A percentile compares a stretch with the other conserved stretches of the same genome.
These are phyloP conservation scores for Aureobasidium sp. DNA, from an alignment of 2,329 filamentous ascomycete genomes.

Conservation along the genomic window DNA sequence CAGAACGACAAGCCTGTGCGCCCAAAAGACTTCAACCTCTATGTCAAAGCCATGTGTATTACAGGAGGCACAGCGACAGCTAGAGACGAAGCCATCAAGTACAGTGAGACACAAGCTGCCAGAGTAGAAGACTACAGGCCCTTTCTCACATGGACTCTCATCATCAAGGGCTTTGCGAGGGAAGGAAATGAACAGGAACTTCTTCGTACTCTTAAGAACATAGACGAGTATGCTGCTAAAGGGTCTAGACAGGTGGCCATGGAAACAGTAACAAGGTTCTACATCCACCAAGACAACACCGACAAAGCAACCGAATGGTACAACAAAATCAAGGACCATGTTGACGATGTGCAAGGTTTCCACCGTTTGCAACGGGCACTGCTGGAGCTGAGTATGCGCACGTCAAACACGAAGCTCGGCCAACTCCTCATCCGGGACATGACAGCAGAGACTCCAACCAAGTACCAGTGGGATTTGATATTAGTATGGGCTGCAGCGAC, in stretches of 20 bases:
- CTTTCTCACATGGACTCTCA: constrained; percentile 21
- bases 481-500: constrained; percentile 67
- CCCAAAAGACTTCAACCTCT: background rate
- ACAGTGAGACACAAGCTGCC: background rate
- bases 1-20: too few relatives aligned
- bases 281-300: constrained; percentile 48
- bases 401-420: constrained; percentile 53
- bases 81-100: background rate
- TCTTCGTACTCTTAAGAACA: constrained; percentile 44
- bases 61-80: background rate
- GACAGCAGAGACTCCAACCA: constrained; percentile 22
- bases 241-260: background rate
- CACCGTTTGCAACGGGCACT: background rate
- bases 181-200: constrained; percentile 53
- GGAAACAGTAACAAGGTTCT: constrained; percentile 43
- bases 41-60: background rate
- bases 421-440: constrained; percentile 45
- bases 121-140: background rate
- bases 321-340: constrained; percentile 42
- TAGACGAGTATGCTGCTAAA: constrained; percentile 30
- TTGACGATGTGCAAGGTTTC: constrained; percentile 11
- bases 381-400: constrained; percentile 24
- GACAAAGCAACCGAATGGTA: constrained; percentile 62
- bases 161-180: constrained; percentile 48
- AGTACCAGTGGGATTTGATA: constrained; percentile 55